A percentile compares a stretch with the other conserved stretches of the same genome.
phyloP scores from a whole-genome alignment of 352 stramenopile genomes.

The Phytophthora tentaculata region DNA sequence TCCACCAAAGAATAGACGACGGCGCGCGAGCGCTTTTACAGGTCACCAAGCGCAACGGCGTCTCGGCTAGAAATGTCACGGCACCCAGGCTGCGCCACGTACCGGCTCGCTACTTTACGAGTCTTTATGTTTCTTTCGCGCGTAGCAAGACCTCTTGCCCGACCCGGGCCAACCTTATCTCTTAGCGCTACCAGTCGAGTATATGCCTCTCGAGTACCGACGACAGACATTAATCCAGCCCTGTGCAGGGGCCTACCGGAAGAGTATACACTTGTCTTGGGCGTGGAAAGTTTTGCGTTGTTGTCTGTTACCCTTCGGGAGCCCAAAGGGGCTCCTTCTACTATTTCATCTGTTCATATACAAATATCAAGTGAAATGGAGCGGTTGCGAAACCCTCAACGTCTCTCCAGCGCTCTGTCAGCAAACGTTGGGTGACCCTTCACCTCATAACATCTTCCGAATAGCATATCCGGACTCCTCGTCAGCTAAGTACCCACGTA shows the following conservation, averaged over 20 bases:
- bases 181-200: not conserved
- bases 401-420: too few species aligned
- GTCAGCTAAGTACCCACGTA: too few species aligned
- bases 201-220: not conserved
- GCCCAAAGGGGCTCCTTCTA: not conserved
- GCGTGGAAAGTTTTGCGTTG: not conserved
- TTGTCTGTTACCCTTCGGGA: not conserved
- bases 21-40: constrained; percentile 1
- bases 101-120: not conserved
- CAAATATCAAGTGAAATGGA: not conserved
- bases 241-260: not conserved
- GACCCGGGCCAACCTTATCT: not conserved
- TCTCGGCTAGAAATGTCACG: not conserved
- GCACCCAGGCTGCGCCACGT: not conserved
- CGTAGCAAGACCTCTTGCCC: not conserved
- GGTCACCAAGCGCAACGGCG: not conserved
- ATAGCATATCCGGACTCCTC: too few species aligned
- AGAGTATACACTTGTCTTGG: not conserved
- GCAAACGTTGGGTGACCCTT: too few species aligned
- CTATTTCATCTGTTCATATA: not conserved
- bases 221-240: not conserved
- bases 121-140: not conserved
- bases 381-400: too few species aligned
- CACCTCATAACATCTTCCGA: too few species aligned
- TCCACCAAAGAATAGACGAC: not conserved